phyloP scores from a whole-genome alignment of 225 moss, liverwort and hornwort species.

The Bryum argenteum region DNA sequence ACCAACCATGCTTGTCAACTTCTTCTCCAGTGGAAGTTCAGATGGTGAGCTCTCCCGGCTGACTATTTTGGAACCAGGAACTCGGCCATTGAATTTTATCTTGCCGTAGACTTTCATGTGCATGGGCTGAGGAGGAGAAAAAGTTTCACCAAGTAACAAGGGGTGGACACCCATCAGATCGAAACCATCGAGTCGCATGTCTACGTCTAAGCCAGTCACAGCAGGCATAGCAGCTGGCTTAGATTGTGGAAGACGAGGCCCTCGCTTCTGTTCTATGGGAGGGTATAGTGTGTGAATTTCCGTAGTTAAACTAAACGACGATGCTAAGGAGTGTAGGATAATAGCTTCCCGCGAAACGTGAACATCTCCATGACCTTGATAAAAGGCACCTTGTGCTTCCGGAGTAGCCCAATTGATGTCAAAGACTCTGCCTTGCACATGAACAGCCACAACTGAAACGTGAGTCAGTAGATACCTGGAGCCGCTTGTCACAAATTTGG shows the following conservation, averaged over 20 bases:
- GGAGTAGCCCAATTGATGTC: conserved; percentile 99
- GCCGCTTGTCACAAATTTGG: conserved; percentile 4
- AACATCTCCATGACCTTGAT: conserved; percentile 89
- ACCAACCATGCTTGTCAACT: conserved; percentile 68
- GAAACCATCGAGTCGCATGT: conserved; percentile 78
- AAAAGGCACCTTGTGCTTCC: conserved; percentile 91
- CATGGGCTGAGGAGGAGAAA: conserved; percentile 69
- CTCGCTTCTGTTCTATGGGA: conserved; percentile 58
- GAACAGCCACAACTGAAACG: conserved; percentile 16
- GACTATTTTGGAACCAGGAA: conserved; percentile 50
- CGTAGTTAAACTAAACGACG: conserved; percentile 73
- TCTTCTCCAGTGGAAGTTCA: conserved; percentile 37
- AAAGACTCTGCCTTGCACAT: conserved; percentile 68
- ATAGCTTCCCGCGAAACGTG: conserved; percentile 87
- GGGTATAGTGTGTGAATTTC: conserved; percentile 80
- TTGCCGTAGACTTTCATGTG: conserved; percentile 94
- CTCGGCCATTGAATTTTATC: conserved; percentile 89
- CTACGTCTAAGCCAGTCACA: conserved; percentile 89
- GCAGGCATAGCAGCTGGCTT: conserved; percentile 73
- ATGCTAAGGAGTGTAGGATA: conserved; percentile 76
- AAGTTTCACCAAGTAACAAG: conserved; percentile 51
- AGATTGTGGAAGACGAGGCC: conserved; percentile 51
- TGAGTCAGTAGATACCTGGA: conserved; percentile 16
- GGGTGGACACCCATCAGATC: conserved; percentile 84
- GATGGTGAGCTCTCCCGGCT: conserved; percentile 26